A percentile compares a stretch with the other conserved stretches of the same genome.
Conservation (phyloP, 1,284 basidiomycete species). For the Heterobasidion occidentale region DNA sequence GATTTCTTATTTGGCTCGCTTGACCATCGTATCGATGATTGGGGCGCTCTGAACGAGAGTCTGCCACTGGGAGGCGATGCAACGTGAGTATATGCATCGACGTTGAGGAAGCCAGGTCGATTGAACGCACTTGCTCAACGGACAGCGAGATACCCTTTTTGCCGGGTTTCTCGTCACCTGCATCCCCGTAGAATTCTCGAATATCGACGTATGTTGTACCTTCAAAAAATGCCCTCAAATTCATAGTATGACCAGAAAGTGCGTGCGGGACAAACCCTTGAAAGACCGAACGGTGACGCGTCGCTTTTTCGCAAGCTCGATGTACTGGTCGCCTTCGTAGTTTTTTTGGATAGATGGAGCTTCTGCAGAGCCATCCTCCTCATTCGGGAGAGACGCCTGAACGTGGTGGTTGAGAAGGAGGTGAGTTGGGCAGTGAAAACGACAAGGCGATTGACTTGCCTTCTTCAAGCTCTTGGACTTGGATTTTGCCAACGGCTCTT, state of each 20-base stretch:
- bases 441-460: neutral
- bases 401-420: neutral
- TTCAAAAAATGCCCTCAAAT: slow-evolving; percentile 11
- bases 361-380: slow-evolving; percentile 6
- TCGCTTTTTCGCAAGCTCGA: slow-evolving; percentile 65
- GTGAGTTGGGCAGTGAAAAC: neutral
- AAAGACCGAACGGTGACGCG: slow-evolving; percentile 64
- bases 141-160: slow-evolving; percentile 77
- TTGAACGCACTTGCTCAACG: slow-evolving; percentile 53
- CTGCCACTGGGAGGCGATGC: slow-evolving; percentile 42
- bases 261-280: slow-evolving; percentile 38
- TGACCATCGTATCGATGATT: slow-evolving; percentile 40
- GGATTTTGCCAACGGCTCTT: slow-evolving; percentile 8
- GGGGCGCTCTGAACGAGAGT: slow-evolving; percentile 34
- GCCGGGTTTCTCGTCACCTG: slow-evolving; percentile 67
- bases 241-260: neutral
- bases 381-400: slow-evolving; percentile 6
- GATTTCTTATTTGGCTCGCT: too few species aligned
- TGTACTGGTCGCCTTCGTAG: slow-evolving; percentile 50
- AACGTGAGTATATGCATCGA: neutral
- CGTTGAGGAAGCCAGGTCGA: too few species aligned
- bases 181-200: slow-evolving; percentile 66
- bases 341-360: slow-evolving; percentile 15
- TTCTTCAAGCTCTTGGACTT: neutral
- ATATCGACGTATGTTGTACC: slow-evolving; percentile 62